Percentiles rank a stretch among this genome's conserved stretches.
Conservation (phyloP, 2,329 filamentous ascomycete species). For the Claviceps capensis region DNA sequence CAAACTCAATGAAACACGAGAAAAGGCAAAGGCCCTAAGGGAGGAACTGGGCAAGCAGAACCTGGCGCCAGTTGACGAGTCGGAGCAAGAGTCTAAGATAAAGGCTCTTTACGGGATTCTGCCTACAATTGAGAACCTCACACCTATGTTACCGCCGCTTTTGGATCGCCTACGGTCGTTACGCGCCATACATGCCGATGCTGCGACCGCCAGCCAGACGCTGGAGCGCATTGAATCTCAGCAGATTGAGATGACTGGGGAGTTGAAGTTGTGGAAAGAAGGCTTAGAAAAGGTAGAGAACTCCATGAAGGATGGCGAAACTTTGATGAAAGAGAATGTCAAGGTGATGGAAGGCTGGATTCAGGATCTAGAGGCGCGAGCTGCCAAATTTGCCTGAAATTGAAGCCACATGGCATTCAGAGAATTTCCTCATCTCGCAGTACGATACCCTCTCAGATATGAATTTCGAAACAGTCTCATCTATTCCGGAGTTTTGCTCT, state of each 20-base stretch:
- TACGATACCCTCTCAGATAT: constrained; percentile 8
- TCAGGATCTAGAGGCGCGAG: constrained; percentile 66
- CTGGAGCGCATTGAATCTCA: constrained; percentile 64
- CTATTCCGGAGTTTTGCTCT: neutral
- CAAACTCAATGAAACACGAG: constrained; percentile 50
- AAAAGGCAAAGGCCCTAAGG: constrained; percentile 46
- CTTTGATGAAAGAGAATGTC: constrained; percentile 63
- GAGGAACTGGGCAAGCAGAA: constrained; percentile 40
- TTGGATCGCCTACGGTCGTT: constrained; percentile 77
- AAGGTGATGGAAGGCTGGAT: constrained; percentile 82
- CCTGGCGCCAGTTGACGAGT: constrained; percentile 31
- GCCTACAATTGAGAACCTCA: constrained; percentile 73
- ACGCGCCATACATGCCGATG: constrained; percentile 72
- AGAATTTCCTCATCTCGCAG: neutral
- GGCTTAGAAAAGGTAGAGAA: constrained; percentile 67
- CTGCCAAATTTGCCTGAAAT: constrained; percentile 41
- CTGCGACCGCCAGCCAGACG: constrained; percentile 65
- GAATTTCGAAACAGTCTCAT: neutral
- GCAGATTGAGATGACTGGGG: constrained; percentile 69
- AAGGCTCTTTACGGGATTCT: constrained; percentile 83
- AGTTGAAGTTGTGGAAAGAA: constrained; percentile 76
- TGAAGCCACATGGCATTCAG: neutral
- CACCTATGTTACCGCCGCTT: constrained; percentile 72
- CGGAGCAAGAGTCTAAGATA: constrained; percentile 72
- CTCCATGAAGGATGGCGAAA: constrained; percentile 56